phyloP scores from a whole-genome alignment of 1,139 yeast genomes.

The Diutina siamensis region DNA sequence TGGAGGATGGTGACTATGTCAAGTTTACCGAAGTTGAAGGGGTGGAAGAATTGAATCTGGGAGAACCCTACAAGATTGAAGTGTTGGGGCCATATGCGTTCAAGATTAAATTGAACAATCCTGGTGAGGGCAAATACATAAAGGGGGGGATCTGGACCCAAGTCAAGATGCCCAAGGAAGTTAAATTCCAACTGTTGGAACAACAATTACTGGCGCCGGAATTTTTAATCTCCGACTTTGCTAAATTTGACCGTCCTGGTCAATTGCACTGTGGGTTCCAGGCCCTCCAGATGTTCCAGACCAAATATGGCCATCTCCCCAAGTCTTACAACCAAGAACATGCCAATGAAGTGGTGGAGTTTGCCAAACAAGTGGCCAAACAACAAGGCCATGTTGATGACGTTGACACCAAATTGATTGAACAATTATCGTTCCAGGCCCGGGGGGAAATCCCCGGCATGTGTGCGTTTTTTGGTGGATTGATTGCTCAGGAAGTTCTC shows the following conservation, averaged over 20 bases:
- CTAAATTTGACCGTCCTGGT: constrained; percentile 85
- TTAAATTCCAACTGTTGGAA: constrained; percentile 52
- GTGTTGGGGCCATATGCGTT: constrained; percentile 93
- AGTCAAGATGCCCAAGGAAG: constrained; percentile 67
- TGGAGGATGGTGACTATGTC: constrained; percentile 86
- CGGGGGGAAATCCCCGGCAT: constrained; percentile 87
- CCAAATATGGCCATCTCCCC: constrained; percentile 60
- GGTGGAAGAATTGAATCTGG: constrained; percentile 53
- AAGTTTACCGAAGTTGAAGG: constrained; percentile 85
- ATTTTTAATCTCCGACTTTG: constrained; percentile 71
- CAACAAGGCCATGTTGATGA: constrained; percentile 44
- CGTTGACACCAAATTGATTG: constrained; percentile 54
- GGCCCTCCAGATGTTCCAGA: constrained; percentile 69
- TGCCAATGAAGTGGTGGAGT: constrained; percentile 52
- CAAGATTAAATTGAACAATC: constrained; percentile 28
- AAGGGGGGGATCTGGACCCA: constrained; percentile 89
- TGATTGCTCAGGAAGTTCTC: constrained; percentile 92
- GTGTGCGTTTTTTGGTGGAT: constrained; percentile 86
- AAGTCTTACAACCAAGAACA: constrained; percentile 67
- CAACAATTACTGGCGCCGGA: constrained; percentile 72
- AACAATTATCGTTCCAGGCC: constrained; percentile 72
- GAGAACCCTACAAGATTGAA: constrained; percentile 60
- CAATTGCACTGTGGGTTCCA: constrained; percentile 88
- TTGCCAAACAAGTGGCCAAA: constrained; percentile 48
- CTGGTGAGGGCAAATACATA: constrained; percentile 29